Base-by-base conservation (phyloP, 2,329 filamentous ascomycete species). In the Ophiocordyceps polyrhachis-furcata region DNA sequence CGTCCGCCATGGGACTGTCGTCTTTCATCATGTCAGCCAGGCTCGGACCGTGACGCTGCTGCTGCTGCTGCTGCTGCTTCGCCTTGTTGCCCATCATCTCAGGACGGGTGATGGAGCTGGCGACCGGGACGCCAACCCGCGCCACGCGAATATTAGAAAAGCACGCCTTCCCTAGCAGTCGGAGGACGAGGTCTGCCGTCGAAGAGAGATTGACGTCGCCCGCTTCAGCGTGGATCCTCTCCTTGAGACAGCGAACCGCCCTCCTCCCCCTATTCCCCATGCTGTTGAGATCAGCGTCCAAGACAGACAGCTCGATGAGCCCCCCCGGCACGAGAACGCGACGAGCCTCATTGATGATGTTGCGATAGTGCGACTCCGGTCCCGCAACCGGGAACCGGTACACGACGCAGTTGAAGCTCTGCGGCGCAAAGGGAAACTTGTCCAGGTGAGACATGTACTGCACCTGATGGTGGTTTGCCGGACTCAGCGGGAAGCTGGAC, bases 251-350 rank as follows among this genome's bases (percentile, higher is more conserved):
- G 4, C 83, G 74, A 3, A 89, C 71, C 0, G 79, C 73, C 15
- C 78, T 74, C 6, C 83, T 73, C 1, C 79, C 77, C 14, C 73
- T 73, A 45, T 73, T 79, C 0, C 84, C 84, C 81, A 89, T 87
- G 55, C 85, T 86, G 60, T 86, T 78, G 48, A 91, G 70, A 54
- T 91, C 84, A 12, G 86, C 69, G 50, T 91, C 84, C 1, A 91
- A 70, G 35, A 87, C 78, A 0, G 78, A 80, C 17, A 88, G 65
- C 59, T 91, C 84, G n/a, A 91, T 71, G 55, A 79, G 83, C 0
- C 84, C 84, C 12, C 81, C 81, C 0, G 84, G 81, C 49, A 82
- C 79, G 25, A 91, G 67, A 0, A 89, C 83, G 2, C 84, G 78
- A 44, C 83, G 81, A 47, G 81, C 79, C 59, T 91, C 84, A 0